These are phyloP conservation scores for Dalbergia cochinchinensis DNA, from an alignment of 306 rosid genomes.

Conservation along the genomic window DNA sequence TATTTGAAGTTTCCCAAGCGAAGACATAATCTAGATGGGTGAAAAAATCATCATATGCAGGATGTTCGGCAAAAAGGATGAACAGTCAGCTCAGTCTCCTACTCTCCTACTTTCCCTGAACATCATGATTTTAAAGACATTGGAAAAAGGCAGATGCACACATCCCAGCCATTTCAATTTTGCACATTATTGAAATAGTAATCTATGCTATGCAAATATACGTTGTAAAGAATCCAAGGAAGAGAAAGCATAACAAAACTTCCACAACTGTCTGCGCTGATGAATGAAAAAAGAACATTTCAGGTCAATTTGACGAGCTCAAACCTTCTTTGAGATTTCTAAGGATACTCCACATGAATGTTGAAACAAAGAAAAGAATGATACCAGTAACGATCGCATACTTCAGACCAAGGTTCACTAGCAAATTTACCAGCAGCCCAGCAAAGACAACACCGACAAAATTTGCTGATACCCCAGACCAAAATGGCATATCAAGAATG, in stretches of 20 bases:
- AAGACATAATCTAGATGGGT: slow-evolving; percentile 6
- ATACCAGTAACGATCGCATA: slow-evolving; percentile 77
- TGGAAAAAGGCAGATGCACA: slow-evolving; percentile 3
- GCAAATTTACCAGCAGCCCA: slow-evolving; percentile 85
- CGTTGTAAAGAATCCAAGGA: not conserved
- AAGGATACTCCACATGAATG: slow-evolving; percentile 94
- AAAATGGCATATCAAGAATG: slow-evolving; percentile 93
- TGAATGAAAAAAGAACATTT: slow-evolving; percentile 24
- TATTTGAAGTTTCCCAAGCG: slow-evolving; percentile 2
- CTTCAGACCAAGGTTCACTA: slow-evolving; percentile 91
- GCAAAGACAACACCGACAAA: slow-evolving; percentile 86
- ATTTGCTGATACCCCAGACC: slow-evolving; percentile 85
- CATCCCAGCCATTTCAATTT: slow-evolving; percentile 19
- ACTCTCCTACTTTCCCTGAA: no score
- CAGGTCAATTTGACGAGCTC: slow-evolving; percentile 52
- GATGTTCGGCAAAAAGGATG: slow-evolving; percentile 18
- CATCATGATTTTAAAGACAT: not conserved
- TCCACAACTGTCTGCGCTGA: not conserved
- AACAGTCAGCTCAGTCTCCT: no score
- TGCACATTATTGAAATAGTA: slow-evolving; percentile 13
- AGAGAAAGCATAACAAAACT: slow-evolving; percentile 16
- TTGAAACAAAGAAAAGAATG: slow-evolving; percentile 80
- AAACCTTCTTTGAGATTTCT: slow-evolving; percentile 61
- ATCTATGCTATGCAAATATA: slow-evolving; percentile 29
- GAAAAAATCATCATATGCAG: not conserved